These are phyloP conservation scores for Penicillium angulare DNA, from an alignment of 495 filamentous ascomycete species.

Conservation along the genomic window DNA sequence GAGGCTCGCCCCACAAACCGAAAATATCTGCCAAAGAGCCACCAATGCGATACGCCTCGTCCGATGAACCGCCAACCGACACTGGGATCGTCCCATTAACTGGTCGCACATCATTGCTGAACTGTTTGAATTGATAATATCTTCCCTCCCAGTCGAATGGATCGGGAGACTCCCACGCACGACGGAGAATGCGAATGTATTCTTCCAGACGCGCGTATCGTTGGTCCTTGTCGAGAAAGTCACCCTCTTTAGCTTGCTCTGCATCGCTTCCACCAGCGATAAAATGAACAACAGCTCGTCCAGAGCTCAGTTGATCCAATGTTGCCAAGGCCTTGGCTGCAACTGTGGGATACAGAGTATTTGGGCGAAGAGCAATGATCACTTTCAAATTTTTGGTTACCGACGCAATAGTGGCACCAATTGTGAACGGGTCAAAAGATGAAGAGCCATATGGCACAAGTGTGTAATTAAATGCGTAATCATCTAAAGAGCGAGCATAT, in stretches of 20 bases:
- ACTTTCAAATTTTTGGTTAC: conserved; percentile 53
- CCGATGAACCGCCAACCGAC: conserved; percentile 52
- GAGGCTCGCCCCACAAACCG: conserved; percentile 55
- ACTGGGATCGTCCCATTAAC: conserved; percentile 49
- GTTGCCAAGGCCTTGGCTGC: conserved; percentile 56
- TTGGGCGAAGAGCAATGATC: conserved; percentile 56
- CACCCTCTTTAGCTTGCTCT: conserved; percentile 52
- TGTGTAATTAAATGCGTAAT: conserved; percentile 55
- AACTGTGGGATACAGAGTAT: conserved; percentile 54
- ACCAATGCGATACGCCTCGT: conserved; percentile 52
- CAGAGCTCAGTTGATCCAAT: conserved; percentile 49
- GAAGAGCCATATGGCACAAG: conserved; percentile 52
- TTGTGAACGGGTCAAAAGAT: conserved; percentile 50
- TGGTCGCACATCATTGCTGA: conserved; percentile 49
- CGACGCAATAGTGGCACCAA: conserved; percentile 50
- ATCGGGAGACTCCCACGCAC: conserved; percentile 49
- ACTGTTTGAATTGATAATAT: conserved; percentile 52
- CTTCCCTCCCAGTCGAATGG: conserved; percentile 54
- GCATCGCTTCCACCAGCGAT: conserved; percentile 54
- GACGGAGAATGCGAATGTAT: conserved; percentile 51
- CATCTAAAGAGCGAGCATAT: conserved; percentile 51
- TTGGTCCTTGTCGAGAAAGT: conserved; percentile 52
- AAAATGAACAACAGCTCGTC: conserved; percentile 54
- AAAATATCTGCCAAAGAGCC: conserved; percentile 54
- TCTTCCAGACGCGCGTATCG: conserved; percentile 53